Percentiles rank a stretch among this genome's conserved stretches.
phyloP scores from a whole-genome alignment of 768 basidiomycete species.

The Paxillus ammoniavirescens region DNA sequence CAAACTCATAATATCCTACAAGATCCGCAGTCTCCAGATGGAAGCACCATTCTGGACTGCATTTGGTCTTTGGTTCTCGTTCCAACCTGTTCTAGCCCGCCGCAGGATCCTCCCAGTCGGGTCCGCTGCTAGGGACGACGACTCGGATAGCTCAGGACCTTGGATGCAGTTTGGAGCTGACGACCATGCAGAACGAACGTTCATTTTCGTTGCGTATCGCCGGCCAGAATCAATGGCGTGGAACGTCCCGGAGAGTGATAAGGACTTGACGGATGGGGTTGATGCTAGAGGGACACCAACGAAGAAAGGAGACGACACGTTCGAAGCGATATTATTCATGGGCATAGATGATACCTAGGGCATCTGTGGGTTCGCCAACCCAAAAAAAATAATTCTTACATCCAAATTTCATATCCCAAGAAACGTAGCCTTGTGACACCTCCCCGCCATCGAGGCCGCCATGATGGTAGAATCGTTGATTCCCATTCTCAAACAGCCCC shows the following conservation, averaged over 20 bases:
- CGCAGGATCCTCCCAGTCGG: neutral
- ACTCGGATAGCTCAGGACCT: neutral
- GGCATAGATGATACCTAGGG: conserved; percentile 13
- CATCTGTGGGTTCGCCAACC: too few species aligned
- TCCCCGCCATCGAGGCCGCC: conserved; percentile 1
- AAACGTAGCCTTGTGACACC: neutral
- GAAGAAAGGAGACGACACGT: conserved; percentile 63
- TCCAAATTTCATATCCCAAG: neutral
- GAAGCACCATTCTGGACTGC: conserved; percentile 78
- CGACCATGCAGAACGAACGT: conserved; percentile 39
- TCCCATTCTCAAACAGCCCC: conserved; percentile 54
- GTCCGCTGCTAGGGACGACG: neutral
- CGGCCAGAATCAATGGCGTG: conserved; percentile 57
- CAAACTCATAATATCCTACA: conserved; percentile 70
- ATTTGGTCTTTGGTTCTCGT: conserved; percentile 78
- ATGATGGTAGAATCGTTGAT: conserved; percentile 45
- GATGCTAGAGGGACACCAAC: conserved; percentile 44
- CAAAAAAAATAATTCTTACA: too few species aligned
- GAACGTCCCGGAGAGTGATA: conserved; percentile 50
- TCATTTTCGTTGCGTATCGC: conserved; percentile 62
- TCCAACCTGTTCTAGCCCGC: conserved; percentile 49
- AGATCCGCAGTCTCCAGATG: conserved; percentile 67
- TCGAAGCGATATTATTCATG: conserved; percentile 63
- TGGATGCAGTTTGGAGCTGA: conserved; percentile 48
- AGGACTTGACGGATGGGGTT: conserved; percentile 55